Conservation (phyloP, 441 rosid genomes). For the Melastoma candidum region DNA sequence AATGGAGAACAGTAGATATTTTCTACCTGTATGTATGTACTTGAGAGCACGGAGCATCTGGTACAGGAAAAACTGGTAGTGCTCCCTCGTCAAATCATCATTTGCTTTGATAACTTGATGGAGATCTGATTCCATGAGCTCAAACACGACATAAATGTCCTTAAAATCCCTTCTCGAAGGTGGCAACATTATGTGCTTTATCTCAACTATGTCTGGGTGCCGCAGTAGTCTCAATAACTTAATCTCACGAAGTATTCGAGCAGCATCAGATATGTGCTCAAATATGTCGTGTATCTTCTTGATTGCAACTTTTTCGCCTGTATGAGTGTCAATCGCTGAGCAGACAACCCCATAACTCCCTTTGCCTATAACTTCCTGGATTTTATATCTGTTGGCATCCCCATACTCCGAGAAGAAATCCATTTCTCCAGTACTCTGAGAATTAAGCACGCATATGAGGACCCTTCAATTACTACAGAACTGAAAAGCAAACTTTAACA, state of each 20-base stretch:
- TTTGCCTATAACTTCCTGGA: constrained; percentile 86
- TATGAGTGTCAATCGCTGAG: constrained; percentile 62
- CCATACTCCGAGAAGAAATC: constrained; percentile 97
- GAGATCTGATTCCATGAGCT: constrained; percentile 98
- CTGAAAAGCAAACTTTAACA: not conserved
- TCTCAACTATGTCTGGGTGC: constrained; percentile 95
- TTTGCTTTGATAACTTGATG: constrained; percentile 99
- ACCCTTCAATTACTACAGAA: constrained; percentile 6
- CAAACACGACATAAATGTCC: constrained; percentile 93
- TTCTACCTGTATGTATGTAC: constrained; percentile 24
- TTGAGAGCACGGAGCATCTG: constrained; percentile 94
- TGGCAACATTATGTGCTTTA: constrained; percentile 88
- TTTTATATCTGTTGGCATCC: constrained; percentile 79
- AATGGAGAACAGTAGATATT: not conserved
- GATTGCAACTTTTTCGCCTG: constrained; percentile 22
- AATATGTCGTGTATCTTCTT: constrained; percentile 24
- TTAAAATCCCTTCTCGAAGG: constrained; percentile 91
- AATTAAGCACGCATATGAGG: constrained; percentile 9
- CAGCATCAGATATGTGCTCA: constrained; percentile 83
- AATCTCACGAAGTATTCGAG: constrained; percentile 83
- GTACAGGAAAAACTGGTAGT: constrained; percentile 92
- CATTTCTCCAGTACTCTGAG: constrained; percentile 57
- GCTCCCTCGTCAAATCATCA: constrained; percentile 88
- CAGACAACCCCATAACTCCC: constrained; percentile 99
- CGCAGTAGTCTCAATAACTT: constrained; percentile 75